Evolutionary conservation across 129 eudicot species (phyloP).

Genomic region (Artemisia annua): DNA sequence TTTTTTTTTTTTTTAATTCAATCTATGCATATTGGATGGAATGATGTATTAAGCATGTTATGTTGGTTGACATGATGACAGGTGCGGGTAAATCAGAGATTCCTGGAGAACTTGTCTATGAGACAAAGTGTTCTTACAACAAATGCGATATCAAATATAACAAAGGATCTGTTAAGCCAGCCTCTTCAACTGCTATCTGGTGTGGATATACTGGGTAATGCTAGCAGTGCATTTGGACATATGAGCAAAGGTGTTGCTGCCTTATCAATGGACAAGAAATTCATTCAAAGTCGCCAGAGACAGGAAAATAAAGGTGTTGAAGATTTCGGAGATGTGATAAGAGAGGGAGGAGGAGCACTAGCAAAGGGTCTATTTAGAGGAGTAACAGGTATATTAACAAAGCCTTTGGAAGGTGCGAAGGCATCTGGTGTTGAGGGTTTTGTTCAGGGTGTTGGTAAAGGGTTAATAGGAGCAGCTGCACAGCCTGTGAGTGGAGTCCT

Average conservation of each 20-base stretch:
- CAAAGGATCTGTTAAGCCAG: conserved; percentile 89
- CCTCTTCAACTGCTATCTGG: conserved; percentile 98
- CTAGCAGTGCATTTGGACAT: conserved; percentile 99
- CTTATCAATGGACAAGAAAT: conserved; percentile 94
- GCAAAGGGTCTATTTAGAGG: conserved; percentile 96
- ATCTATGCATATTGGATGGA: not conserved
- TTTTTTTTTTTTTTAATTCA: not conserved
- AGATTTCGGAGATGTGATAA: conserved; percentile 87
- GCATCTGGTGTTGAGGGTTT: conserved; percentile 98
- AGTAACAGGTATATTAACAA: conserved; percentile 89
- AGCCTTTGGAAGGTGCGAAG: conserved; percentile 99
- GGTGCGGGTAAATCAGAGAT: conserved; percentile 84
- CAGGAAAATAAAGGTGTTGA: conserved; percentile 95
- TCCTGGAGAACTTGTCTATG: conserved; percentile 72
- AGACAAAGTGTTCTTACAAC: conserved; percentile 79
- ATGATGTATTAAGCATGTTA: not conserved
- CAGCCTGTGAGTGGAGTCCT: conserved; percentile 98
- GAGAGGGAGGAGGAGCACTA: conserved; percentile 98
- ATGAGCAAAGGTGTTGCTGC: conserved; percentile 99
- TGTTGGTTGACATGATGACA: conserved; percentile 33
- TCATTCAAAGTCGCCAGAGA: conserved; percentile 94
- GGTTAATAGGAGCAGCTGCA: conserved; percentile 98
- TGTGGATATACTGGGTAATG: conserved; percentile 95
- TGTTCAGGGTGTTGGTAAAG: conserved; percentile 98
- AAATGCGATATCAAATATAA: conserved; percentile 73